Conservation (phyloP, 257 asterid species). For the Solanum sejunctum region DNA sequence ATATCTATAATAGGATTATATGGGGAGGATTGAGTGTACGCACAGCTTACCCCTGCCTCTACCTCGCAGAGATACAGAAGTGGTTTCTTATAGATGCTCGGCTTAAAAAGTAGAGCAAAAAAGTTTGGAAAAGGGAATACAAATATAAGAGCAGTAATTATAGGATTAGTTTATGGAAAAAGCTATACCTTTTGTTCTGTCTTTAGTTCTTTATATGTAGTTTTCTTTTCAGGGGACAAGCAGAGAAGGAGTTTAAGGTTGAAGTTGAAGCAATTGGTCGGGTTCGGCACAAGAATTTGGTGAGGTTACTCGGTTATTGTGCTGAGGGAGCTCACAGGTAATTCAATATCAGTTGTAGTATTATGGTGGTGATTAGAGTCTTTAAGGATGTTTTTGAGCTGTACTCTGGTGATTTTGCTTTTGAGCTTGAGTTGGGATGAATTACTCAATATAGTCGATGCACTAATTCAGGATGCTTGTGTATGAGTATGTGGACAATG, state of each 20-base stretch:
- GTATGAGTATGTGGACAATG: conserved; percentile 76
- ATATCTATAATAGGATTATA: not conserved
- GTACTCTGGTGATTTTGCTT: not conserved
- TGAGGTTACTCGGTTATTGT: conserved; percentile 82
- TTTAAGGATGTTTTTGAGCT: not conserved
- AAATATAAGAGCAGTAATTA: not conserved
- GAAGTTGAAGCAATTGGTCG: conserved; percentile 95
- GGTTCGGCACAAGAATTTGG: conserved; percentile 84
- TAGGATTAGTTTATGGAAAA: not conserved
- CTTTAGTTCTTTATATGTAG: not conserved
- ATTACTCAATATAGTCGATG: not conserved
- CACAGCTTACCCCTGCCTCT: not conserved
- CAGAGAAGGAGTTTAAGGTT: conserved; percentile 87
- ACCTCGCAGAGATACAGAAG: not conserved
- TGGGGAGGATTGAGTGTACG: no score
- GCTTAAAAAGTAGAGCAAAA: not conserved
- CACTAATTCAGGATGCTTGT: conserved; percentile 62
- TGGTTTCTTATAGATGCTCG: not conserved
- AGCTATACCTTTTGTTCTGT: not conserved
- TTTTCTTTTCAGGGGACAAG: conserved; percentile 63
- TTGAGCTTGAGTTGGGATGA: not conserved
- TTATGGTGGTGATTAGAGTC: not conserved
- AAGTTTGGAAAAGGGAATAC: not conserved
- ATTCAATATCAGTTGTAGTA: not conserved
- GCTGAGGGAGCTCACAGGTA: conserved; percentile 96